phyloP scores from a whole-genome alignment of 2,329 filamentous ascomycete genomes.

The Curvularia lunata region DNA sequence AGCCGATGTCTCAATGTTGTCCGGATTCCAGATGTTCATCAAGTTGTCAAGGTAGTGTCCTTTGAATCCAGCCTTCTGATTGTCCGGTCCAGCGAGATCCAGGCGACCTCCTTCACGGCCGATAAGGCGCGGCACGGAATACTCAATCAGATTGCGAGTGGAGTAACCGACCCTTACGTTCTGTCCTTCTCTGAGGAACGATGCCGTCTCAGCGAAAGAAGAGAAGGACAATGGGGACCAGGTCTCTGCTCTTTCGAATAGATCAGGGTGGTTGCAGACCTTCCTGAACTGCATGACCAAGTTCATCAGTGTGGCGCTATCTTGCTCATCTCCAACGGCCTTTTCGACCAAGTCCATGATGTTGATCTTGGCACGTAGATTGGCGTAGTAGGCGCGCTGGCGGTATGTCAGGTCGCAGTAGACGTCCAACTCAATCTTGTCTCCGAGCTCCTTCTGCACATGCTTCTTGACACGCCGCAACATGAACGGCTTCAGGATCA shows the following conservation, averaged over 20 bases:
- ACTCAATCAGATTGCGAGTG: slow-evolving; percentile 83
- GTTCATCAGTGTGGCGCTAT: slow-evolving; percentile 97
- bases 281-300: slow-evolving; percentile 99
- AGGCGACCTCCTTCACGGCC: slow-evolving; percentile 81
- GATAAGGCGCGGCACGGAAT: slow-evolving; percentile 79
- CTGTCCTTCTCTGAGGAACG: slow-evolving; percentile 87
- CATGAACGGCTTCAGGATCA: slow-evolving; percentile 99
- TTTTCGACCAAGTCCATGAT: slow-evolving; percentile 99
- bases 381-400: slow-evolving; percentile 91
- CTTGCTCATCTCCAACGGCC: slow-evolving; percentile 90
- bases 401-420: slow-evolving; percentile 97
- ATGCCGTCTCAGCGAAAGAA: slow-evolving; percentile 94
- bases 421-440: slow-evolving; percentile 97
- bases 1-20: slow-evolving; percentile 72
- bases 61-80: slow-evolving; percentile 77
- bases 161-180: slow-evolving; percentile 85
- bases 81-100: slow-evolving; percentile 74
- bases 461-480: slow-evolving; percentile 99
- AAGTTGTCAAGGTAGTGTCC: slow-evolving; percentile 77
- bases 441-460: slow-evolving; percentile 96
- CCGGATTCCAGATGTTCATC: slow-evolving; percentile 89
- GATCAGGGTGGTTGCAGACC: slow-evolving; percentile 96
- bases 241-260: slow-evolving; percentile 94
- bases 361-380: slow-evolving; percentile 94
- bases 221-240: slow-evolving; percentile 82